A percentile compares a stretch with the other conserved stretches of the same genome.
These are phyloP conservation scores for Penicillium olsonii DNA, from an alignment of 2,329 filamentous ascomycete genomes.

Conservation along the genomic window DNA sequence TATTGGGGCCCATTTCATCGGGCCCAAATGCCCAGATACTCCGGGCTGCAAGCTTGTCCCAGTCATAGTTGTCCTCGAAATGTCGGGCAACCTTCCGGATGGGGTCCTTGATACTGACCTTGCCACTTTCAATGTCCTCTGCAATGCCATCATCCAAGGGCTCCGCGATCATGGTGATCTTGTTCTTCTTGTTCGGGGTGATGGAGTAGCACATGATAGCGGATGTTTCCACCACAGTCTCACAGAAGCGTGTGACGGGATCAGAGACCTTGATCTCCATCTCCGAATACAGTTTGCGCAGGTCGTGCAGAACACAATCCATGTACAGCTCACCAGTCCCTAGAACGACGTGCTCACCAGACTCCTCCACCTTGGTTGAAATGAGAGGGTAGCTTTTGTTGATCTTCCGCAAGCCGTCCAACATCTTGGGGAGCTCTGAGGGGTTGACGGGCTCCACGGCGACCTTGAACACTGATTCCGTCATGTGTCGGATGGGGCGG, in stretches of 20 bases:
- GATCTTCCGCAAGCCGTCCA: conserved; percentile 92
- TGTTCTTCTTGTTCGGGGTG: conserved; percentile 99
- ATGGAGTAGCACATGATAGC: conserved; percentile 97
- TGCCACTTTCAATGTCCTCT: conserved; percentile 87
- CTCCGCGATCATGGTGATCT: conserved; percentile 97
- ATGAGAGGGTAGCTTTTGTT: conserved; percentile 98
- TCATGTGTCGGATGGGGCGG: conserved; percentile 88
- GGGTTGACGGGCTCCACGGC: conserved; percentile 98
- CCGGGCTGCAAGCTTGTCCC: conserved; percentile 89
- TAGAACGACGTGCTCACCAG: conserved; percentile 90
- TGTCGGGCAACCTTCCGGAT: conserved; percentile 92
- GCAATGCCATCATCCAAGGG: conserved; percentile 93
- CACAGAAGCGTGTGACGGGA: conserved; percentile 94
- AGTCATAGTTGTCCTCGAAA: conserved; percentile 96
- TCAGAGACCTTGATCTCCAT: conserved; percentile 99
- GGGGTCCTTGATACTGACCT: conserved; percentile 88
- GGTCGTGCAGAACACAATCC: conserved; percentile 96
- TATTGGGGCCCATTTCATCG: conserved; percentile 91
- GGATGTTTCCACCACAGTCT: conserved; percentile 95
- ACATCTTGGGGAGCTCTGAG: conserved; percentile 96
- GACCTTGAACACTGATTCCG: conserved; percentile 95
- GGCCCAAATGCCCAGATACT: conserved; percentile 99
- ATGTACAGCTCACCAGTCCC: conserved; percentile 99
- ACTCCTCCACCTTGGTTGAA: conserved; percentile 96
- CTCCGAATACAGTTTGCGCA: conserved; percentile 89